Evolutionary conservation across 306 rosid genomes (phyloP).

Genomic region (Citrullus amarus): DNA sequence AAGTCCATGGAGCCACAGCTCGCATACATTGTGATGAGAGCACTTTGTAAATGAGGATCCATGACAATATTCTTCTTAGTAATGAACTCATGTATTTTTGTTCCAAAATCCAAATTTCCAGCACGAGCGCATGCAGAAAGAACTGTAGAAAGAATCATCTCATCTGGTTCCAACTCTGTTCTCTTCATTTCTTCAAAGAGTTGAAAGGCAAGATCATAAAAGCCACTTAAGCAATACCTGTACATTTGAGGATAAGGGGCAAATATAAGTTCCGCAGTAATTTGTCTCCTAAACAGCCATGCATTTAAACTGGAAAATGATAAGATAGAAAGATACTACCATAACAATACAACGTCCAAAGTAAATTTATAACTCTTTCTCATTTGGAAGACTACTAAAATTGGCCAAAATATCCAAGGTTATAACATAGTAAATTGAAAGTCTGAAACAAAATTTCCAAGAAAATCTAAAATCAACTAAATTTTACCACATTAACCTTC

Average conservation of each 20-base stretch:
- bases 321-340: not conserved
- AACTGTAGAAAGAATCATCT: constrained; percentile 43
- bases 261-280: not conserved
- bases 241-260: not conserved
- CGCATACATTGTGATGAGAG: constrained; percentile 61
- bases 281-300: not conserved
- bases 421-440: no score
- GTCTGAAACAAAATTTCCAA: not conserved
- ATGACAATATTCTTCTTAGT: constrained; percentile 16
- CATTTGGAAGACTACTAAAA: no score
- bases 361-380: no score
- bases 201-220: constrained; percentile 37
- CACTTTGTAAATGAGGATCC: constrained; percentile 41
- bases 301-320: not conserved
- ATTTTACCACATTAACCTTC: not conserved
- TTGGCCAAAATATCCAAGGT: no score
- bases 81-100: constrained; percentile 32
- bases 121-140: constrained; percentile 63
- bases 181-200: constrained; percentile 65
- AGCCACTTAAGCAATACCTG: constrained; percentile 63
- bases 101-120: constrained; percentile 28
- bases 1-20: constrained; percentile 61
- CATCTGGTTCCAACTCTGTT: constrained; percentile 41
- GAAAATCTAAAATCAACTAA: not conserved
- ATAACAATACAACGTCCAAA: no score